phyloP scores from a whole-genome alignment of 208 protist genomes.

The Blechomonas ayalai region DNA sequence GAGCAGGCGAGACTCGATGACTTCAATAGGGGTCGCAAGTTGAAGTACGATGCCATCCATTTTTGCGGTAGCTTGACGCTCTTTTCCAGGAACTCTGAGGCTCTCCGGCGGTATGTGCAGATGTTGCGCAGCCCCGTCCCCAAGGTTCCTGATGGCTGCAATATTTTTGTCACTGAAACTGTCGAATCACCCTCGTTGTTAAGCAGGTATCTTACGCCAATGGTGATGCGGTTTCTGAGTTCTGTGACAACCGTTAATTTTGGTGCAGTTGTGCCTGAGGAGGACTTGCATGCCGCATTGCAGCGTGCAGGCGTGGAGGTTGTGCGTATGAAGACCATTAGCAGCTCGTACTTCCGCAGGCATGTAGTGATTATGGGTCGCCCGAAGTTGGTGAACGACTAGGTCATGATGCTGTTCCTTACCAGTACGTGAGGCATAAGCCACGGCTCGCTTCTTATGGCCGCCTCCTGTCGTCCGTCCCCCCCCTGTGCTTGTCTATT shows the following conservation, averaged over 20 bases:
- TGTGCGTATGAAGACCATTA: conserved; percentile 28
- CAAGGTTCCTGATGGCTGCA: conserved; percentile 26
- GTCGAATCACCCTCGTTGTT: conserved; percentile 63
- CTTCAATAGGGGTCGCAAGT: conserved; percentile 33
- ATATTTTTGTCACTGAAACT: conserved; percentile 76
- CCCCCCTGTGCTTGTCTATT: too few relatives aligned
- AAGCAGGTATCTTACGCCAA: conserved; percentile 38
- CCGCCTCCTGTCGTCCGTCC: not conserved
- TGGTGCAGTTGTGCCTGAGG: conserved; percentile 75
- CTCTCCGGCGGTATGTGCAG: conserved; percentile 44
- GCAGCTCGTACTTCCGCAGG: conserved; percentile 34
- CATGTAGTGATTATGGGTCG: conserved; percentile 56
- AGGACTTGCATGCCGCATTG: conserved; percentile 51
- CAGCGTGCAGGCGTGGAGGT: conserved; percentile 45
- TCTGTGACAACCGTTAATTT: conserved; percentile 74
- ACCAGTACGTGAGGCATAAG: too few relatives aligned
- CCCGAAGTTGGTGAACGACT: conserved; percentile 13
- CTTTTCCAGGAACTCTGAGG: conserved; percentile 40
- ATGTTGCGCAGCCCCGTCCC: conserved; percentile 52
- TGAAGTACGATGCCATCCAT: conserved; percentile 62
- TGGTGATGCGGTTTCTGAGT: conserved; percentile 48
- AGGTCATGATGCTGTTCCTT: too few relatives aligned
- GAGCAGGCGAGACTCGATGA: conserved; percentile 62
- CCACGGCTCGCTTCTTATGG: conserved; percentile 7
- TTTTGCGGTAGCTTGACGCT: conserved; percentile 84